Evolutionary conservation across 2,329 filamentous ascomycete species (phyloP).

Genomic region (Penicillium sp.): DNA sequence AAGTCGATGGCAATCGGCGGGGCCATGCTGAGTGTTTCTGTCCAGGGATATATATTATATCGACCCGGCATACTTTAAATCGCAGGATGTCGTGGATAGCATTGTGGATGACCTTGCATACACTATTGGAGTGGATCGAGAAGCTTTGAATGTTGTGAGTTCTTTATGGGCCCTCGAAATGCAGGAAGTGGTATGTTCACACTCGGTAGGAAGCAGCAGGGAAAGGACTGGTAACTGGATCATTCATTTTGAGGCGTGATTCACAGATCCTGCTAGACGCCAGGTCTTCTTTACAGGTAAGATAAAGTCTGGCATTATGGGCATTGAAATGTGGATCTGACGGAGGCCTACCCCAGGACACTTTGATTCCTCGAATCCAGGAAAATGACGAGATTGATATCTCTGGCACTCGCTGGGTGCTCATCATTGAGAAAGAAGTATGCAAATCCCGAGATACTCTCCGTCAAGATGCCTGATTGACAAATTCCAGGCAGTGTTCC

Average conservation of each 20-base stretch:
- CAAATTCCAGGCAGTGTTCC: constrained; percentile 59
- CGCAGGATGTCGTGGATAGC: constrained; percentile 57
- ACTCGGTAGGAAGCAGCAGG: constrained; percentile 41
- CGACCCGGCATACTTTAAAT: constrained; percentile 59
- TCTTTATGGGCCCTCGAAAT: not conserved
- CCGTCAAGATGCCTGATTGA: not conserved
- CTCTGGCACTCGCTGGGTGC: constrained; percentile 53
- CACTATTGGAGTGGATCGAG: constrained; percentile 57
- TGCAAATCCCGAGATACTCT: not conserved
- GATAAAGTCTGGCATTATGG: not conserved
- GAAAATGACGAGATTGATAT: constrained; percentile 49
- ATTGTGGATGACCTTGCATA: constrained; percentile 62
- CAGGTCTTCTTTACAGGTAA: constrained; percentile 31
- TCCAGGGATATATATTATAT: constrained; percentile 63
- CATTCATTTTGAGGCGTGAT: constrained; percentile 27
- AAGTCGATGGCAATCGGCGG: not conserved
- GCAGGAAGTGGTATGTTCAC: not conserved
- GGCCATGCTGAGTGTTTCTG: not conserved
- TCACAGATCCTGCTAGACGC: constrained; percentile 39
- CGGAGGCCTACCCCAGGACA: constrained; percentile 41
- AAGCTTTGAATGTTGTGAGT: constrained; percentile 58
- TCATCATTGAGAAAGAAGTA: constrained; percentile 66
- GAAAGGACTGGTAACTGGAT: constrained; percentile 45
- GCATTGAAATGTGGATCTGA: not conserved
- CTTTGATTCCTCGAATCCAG: constrained; percentile 52